Evolutionary conservation across 331 rosid species (phyloP).

Genomic region (Pyrus hybrid): DNA sequence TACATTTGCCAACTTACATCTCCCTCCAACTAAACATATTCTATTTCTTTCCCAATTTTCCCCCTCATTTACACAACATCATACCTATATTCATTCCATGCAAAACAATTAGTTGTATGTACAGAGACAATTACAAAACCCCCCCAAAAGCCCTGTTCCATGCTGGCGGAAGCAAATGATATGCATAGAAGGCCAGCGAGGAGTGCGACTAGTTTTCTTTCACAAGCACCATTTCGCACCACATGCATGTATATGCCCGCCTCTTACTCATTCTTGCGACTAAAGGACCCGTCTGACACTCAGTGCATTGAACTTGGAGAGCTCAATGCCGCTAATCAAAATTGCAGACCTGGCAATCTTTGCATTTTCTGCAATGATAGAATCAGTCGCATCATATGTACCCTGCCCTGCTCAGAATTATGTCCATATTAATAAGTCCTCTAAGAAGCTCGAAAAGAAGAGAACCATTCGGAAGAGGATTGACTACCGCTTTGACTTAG

Average conservation of each 20-base stretch:
- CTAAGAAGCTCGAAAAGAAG: neutral
- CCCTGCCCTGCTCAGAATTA: conserved; percentile 16
- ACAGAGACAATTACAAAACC: conserved; percentile 34
- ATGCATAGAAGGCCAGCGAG: neutral
- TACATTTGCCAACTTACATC: conserved; percentile 1
- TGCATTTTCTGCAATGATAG: neutral
- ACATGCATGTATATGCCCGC: neutral
- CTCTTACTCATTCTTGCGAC: neutral
- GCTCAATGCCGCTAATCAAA: neutral
- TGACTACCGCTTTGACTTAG: neutral
- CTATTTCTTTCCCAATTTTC: conserved; percentile 46
- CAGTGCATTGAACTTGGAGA: conserved; percentile 16
- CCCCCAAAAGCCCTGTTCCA: conserved; percentile 37
- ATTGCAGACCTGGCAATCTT: conserved; percentile 15
- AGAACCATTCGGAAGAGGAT: neutral
- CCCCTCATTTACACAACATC: conserved; percentile 48
- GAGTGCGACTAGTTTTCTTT: neutral
- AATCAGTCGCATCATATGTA: neutral
- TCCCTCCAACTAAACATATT: conserved; percentile 31
- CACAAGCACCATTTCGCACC: neutral
- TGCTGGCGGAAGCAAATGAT: conserved; percentile 24
- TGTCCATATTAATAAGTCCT: too few relatives aligned
- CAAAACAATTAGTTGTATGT: conserved; percentile 34
- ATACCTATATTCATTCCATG: conserved; percentile 39
- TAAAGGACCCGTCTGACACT: neutral